A percentile compares a stretch with the other conserved stretches of the same genome.
Conservation (phyloP, 345 rosid species). For the Rhizophora apiculata region DNA sequence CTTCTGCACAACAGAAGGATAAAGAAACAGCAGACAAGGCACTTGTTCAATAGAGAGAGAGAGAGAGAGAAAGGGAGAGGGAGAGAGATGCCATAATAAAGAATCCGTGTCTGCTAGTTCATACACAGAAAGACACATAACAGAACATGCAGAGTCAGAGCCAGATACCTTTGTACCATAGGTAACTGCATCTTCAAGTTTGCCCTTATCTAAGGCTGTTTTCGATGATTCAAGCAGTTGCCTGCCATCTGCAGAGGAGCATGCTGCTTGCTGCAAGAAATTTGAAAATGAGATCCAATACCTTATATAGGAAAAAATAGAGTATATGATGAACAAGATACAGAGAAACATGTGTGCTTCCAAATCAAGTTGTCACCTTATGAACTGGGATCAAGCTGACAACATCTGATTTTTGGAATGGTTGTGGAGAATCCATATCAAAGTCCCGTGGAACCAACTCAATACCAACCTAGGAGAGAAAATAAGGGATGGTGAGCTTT, state of each 20-base stretch:
- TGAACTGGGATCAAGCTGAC: slow-evolving; percentile 91
- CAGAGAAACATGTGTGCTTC: slow-evolving; percentile 6
- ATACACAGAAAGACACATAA: slow-evolving; percentile 9
- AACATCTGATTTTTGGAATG: slow-evolving; percentile 78
- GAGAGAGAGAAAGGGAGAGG: neutral
- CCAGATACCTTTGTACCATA: slow-evolving; percentile 82
- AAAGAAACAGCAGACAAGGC: slow-evolving; percentile 3
- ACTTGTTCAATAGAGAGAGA: neutral
- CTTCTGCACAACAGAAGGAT: neutral
- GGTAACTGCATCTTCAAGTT: slow-evolving; percentile 98
- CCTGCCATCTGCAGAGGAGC: slow-evolving; percentile 99
- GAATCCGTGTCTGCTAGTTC: slow-evolving; percentile 8
- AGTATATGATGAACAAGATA: slow-evolving; percentile 11
- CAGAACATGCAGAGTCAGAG: slow-evolving; percentile 9
- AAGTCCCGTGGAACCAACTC: slow-evolving; percentile 95
- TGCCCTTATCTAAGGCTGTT: slow-evolving; percentile 97
- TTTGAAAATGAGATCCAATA: slow-evolving; percentile 21
- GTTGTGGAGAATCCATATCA: slow-evolving; percentile 91
- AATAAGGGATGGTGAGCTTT: slow-evolving; percentile 9
- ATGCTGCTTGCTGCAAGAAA: slow-evolving; percentile 90
- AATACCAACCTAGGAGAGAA: slow-evolving; percentile 69
- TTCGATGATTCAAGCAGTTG: slow-evolving; percentile 97
- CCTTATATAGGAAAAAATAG: neutral
- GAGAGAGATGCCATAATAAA: neutral
- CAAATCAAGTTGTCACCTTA: slow-evolving; percentile 50